phyloP scores from a whole-genome alignment of 2,329 filamentous ascomycete species.

The Incumbomyces delicatus region DNA sequence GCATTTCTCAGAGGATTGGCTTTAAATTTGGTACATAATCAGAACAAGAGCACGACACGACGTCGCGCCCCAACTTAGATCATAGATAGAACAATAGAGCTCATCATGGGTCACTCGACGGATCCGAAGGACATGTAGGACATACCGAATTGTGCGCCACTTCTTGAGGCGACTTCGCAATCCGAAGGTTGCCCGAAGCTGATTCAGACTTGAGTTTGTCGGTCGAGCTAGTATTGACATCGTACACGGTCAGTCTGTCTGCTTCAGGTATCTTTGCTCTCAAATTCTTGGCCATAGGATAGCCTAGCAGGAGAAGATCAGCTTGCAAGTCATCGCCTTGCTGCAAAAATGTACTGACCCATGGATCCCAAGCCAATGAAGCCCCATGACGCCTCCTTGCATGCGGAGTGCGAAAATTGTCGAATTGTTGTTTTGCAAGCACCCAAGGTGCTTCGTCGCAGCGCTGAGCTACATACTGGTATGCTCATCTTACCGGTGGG shows the following conservation, averaged over 20 bases:
- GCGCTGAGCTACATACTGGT: slow-evolving; percentile 1
- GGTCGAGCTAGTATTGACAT: slow-evolving; percentile 51
- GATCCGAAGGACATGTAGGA: slow-evolving; percentile 11
- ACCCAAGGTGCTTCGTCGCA: slow-evolving; percentile 3
- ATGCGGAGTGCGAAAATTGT: slow-evolving; percentile 39
- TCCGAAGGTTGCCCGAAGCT: slow-evolving; percentile 40
- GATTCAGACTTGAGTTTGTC: slow-evolving; percentile 49
- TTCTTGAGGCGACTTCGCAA: slow-evolving; percentile 50
- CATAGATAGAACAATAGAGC: slow-evolving; percentile 50
- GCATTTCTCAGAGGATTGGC: slow-evolving; percentile 62
- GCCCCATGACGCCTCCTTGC: slow-evolving; percentile 43
- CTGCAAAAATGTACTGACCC: slow-evolving; percentile 36
- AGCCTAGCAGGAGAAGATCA: slow-evolving; percentile 39
- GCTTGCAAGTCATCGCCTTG: slow-evolving; percentile 6
- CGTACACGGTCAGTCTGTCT: slow-evolving; percentile 56
- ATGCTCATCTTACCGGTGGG: neutral
- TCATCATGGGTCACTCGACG: slow-evolving; percentile 31
- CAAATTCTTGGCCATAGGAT: slow-evolving; percentile 63
- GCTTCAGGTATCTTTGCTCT: slow-evolving; percentile 53
- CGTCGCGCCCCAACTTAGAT: slow-evolving; percentile 61
- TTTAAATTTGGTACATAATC: slow-evolving; percentile 56
- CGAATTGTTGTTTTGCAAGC: neutral
- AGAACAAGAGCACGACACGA: slow-evolving; percentile 38
- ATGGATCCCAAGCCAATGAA: slow-evolving; percentile 53
- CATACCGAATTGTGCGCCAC: slow-evolving; percentile 59